Evolutionary conservation across 1,284 basidiomycete genomes (phyloP), one percentile per base, ranked within the genome.

Genomic region (Cutaneotrichosporon spelunceum): DNA sequence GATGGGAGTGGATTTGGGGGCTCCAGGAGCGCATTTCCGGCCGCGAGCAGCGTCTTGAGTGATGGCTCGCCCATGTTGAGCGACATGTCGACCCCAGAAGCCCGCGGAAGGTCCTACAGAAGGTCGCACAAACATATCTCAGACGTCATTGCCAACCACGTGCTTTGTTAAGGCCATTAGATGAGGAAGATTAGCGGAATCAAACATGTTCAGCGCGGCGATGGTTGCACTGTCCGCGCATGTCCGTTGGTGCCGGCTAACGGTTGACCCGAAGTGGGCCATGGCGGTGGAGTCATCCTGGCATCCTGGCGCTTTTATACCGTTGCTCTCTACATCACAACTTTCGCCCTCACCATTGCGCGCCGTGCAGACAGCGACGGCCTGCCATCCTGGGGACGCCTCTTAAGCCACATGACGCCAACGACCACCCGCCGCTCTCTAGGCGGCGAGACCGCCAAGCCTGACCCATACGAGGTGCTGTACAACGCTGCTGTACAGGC

Each of bases 401-500:
- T 65, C 36, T 45, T 42, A 10, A 57, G 62, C 52, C 44, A 49
- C 44, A 49, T 56, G 30, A 65, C 59, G 58, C 30, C 55, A 13
- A 39, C 56, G 10, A 16, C 60, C 21, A 13, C 45, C 1, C 48
- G 60, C 21, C 29, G 56, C 49, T 6, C 36, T 1, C 16, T 16
- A 6, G 49, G 24, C 19, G 49, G 36, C 34, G 48, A 45, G 53
- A 55, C 19, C 53, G 45, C 52, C 49, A 49, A 33, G 39, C 62
- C 59, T 6, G 61, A 64, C 61, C 56, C 62, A 36, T 67, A 73
- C 45, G 76, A 78, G 54, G 47, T 71, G 33, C 62, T 74, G 24
- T 78, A 78, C 69, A 76, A 76, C 63, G 66, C 71, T 10, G 73
- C 76, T 27, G 73, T 75, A 26, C 76, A 78, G 60, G 70, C 72